A percentile compares a stretch with the other conserved stretches of the same genome.
Evolutionary conservation across 495 filamentous ascomycete species (phyloP).

Genomic region (Clavariopsis aquatica): DNA sequence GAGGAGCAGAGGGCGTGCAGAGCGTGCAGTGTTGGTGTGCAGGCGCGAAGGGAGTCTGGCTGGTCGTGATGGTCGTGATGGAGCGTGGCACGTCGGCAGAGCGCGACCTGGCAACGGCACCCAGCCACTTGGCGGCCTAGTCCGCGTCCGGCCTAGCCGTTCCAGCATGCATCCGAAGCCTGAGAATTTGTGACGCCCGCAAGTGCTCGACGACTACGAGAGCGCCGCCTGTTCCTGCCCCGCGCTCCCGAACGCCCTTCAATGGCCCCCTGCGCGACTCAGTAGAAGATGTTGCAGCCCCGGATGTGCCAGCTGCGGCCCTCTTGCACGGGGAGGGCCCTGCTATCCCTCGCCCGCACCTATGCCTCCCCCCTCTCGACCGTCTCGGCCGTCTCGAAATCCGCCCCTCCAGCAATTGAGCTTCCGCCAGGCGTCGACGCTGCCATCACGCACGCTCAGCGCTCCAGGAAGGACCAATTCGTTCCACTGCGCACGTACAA

Average conservation of each 20-base stretch:
- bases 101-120: conserved; percentile 2
- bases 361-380: conserved; percentile 54
- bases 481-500: conserved; percentile 79
- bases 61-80: neutral
- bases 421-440: conserved; percentile 22
- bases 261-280: conserved; percentile 37
- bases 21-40: neutral
- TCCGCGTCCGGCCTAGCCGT: neutral
- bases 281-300: conserved; percentile 63
- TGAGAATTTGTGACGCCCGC: conserved; percentile 12
- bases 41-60: neutral
- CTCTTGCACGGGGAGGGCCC: conserved; percentile 44
- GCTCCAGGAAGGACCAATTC: conserved; percentile 43
- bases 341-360: conserved; percentile 52
- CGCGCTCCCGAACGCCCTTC: neutral
- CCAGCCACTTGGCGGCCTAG: neutral
- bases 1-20: neutral
- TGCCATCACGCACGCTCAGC: conserved; percentile 1
- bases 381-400: too few species aligned
- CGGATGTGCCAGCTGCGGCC: conserved; percentile 58
- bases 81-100: neutral
- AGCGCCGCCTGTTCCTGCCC: neutral
- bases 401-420: conserved; percentile 28
- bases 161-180: neutral
- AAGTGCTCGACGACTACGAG: neutral